These are phyloP conservation scores for Inonotus hispidus DNA, from an alignment of 1,284 basidiomycete genomes.

Conservation along the genomic window DNA sequence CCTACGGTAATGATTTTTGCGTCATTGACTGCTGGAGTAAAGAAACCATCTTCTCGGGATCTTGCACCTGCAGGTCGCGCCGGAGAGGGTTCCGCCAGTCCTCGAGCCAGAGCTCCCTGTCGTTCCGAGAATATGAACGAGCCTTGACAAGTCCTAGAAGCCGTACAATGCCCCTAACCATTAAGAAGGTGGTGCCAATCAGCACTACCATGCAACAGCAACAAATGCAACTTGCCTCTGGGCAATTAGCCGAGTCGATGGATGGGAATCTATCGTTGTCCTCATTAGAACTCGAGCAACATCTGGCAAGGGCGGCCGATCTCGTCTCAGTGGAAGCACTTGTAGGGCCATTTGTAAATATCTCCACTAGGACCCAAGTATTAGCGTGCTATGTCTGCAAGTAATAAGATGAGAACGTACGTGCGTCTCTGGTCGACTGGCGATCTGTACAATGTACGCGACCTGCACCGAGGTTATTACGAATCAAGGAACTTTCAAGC, in stretches of 20 bases:
- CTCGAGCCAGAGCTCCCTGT: slow-evolving; percentile 73
- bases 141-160: slow-evolving; percentile 79
- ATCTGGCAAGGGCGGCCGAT: slow-evolving; percentile 58
- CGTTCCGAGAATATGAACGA: slow-evolving; percentile 68
- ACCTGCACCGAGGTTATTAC: slow-evolving; percentile 36
- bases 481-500: slow-evolving; percentile 1
- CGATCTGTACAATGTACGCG: slow-evolving; percentile 62
- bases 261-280: slow-evolving; percentile 74
- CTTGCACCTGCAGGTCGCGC: slow-evolving; percentile 45
- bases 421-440: slow-evolving; percentile 63
- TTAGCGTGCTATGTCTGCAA: background rate
- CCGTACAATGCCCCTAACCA: slow-evolving; percentile 64
- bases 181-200: slow-evolving; percentile 5
- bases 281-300: slow-evolving; percentile 67
- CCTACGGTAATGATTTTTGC: slow-evolving; percentile 22
- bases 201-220: background rate
- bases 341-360: slow-evolving; percentile 78
- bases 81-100: slow-evolving; percentile 76
- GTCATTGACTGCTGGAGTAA: slow-evolving; percentile 37
- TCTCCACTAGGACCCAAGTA: slow-evolving; percentile 62
- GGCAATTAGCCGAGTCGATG: slow-evolving; percentile 69
- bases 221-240: slow-evolving; percentile 43
- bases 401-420: slow-evolving; percentile 35
- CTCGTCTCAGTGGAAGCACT: slow-evolving; percentile 78
- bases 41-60: slow-evolving; percentile 43